These are phyloP conservation scores for Haplosporangium sp. DNA, from an alignment of 371 early-diverging fungal genomes.

Conservation along the genomic window DNA sequence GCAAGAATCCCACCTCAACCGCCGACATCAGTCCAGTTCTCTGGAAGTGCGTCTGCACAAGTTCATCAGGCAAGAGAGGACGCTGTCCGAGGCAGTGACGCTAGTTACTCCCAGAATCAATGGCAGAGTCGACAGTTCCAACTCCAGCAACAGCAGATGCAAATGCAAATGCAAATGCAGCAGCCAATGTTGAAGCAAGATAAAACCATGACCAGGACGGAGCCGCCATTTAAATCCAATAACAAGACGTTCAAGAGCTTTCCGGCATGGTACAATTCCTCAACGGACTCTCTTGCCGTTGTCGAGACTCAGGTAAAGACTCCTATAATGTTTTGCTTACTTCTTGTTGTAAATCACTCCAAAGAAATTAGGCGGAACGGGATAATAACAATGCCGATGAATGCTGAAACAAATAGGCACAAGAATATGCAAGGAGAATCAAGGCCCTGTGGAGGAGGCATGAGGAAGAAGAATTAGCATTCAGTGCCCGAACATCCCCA, in stretches of 20 bases:
- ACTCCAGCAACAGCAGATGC: neutral
- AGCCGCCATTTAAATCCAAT: neutral
- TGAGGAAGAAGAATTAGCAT: slow-evolving; percentile 24
- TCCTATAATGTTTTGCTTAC: neutral
- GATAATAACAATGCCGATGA: neutral
- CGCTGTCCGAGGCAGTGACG: no score
- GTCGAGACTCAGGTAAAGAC: slow-evolving; percentile 23
- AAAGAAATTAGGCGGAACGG: neutral
- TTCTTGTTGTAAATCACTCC: neutral
- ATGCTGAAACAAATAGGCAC: slow-evolving; percentile 18
- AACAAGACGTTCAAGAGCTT: slow-evolving; percentile 10
- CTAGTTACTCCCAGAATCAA: neutral
- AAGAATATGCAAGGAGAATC: slow-evolving; percentile 33
- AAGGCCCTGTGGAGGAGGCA: slow-evolving; percentile 32
- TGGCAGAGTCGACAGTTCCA: neutral
- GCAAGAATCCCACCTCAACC: slow-evolving; percentile 4
- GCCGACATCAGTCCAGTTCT: slow-evolving; percentile 3
- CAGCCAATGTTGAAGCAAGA: neutral
- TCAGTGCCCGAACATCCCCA: slow-evolving; percentile 2
- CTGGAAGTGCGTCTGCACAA: neutral
- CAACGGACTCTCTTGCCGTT: slow-evolving; percentile 3
- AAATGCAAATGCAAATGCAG: neutral
- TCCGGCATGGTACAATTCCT: slow-evolving; percentile 8
- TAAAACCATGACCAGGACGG: no score
- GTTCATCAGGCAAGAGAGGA: neutral